Base-by-base conservation (phyloP, 2,329 filamentous ascomycete species). In the Aspergillus pseudotamarii region DNA sequence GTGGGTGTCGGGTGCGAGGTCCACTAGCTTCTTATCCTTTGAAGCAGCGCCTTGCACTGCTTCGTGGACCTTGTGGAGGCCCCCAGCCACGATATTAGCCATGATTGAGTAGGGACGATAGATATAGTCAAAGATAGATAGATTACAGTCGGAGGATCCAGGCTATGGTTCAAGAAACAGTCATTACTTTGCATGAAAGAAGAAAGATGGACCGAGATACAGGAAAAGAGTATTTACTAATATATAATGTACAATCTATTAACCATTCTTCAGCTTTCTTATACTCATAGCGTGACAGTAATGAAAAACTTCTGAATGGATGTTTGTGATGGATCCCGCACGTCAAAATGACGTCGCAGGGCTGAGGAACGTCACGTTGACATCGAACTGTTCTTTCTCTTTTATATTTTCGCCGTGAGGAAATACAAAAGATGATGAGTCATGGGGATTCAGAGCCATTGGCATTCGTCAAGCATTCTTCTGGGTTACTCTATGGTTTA, bases 1-100 rank as follows among this genome's bases (percentile, higher is more conserved):
- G 60, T 87, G 84, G 4, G 81, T 90, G 65, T 88, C 80, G 46
- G 79, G 78, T 30, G 82, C 75, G 55, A 94, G 81, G 70, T 93
- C 88, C 19, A 83, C 81, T 30, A 86, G 72, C 82, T 93, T 93
- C 64, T 76, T 75, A 28, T 75, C 71, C 57, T 68, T 68, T 19
- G 70, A 71, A 21, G 66, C 56, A 4, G 68, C 66, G 30, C 66
- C 66, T 57, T 70, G 69, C 28, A 72, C 66, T 28, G 63, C 69
- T 34, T 74, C 67, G 54, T 76, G 70, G 63, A 69, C 67, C 59
- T 73, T 76, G 59, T 71, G 71, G 19, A 76, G 58, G 46, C 74
- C 74, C 38, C 66, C 71, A 36, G 71, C 68, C 55, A 74, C 61
- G 19, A 68, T 57, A 14, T 68, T 66, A 48, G 74, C 68, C 74